Conservation (phyloP, 345 rosid species). For the Ceriops decandra region DNA sequence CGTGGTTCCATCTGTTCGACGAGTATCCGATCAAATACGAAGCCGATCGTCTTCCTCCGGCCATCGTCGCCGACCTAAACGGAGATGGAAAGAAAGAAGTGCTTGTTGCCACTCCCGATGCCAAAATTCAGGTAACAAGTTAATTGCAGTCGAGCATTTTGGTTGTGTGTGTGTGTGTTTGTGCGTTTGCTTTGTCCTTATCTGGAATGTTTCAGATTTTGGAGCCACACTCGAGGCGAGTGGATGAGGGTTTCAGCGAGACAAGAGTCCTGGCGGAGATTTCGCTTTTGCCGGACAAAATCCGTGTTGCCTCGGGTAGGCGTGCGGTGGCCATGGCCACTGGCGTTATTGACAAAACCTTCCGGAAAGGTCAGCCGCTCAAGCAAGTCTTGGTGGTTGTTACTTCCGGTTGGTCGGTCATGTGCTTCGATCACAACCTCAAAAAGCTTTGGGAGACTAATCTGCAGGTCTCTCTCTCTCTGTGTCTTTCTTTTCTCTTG, state of each 20-base stretch:
- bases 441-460: conserved; percentile 90
- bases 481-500: not conserved
- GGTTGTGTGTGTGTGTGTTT: not conserved
- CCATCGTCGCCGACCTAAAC: conserved; percentile 84
- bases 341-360: conserved; percentile 67
- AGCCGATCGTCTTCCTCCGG: conserved; percentile 89
- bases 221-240: conserved; percentile 80
- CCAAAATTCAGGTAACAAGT: conserved; percentile 69
- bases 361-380: conserved; percentile 64
- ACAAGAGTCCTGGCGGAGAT: conserved; percentile 69
- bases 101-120: conserved; percentile 88
- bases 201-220: conserved; percentile 46
- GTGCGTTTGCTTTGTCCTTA: not conserved
- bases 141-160: no score
- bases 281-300: conserved; percentile 76
- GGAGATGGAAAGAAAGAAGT: conserved; percentile 93
- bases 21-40: conserved; percentile 86
- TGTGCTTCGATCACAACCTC: conserved; percentile 96
- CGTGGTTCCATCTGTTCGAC: conserved; percentile 82
- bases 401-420: conserved; percentile 90
- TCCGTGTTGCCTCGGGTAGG: conserved; percentile 78
- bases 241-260: conserved; percentile 88
- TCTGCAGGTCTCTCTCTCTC: conserved; percentile 57
- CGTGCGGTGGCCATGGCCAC: conserved; percentile 95
- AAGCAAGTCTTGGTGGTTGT: conserved; percentile 97